Base-by-base conservation (phyloP, 345 rosid species). In the Arabis alpina region DNA sequence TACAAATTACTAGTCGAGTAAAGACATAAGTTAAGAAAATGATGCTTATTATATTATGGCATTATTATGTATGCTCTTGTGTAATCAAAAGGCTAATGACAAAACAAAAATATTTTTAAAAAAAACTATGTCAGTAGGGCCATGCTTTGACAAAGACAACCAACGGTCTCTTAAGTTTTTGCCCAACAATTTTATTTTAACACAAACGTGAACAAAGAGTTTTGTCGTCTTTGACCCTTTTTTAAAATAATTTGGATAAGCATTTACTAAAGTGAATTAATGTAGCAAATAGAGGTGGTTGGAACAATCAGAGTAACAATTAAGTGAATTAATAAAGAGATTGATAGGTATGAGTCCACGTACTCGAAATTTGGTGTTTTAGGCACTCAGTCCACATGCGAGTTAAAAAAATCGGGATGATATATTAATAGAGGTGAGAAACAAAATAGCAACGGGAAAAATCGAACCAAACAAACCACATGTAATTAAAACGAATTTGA, bases 181-280 rank as follows among this genome's bases (percentile, higher is more conserved):
- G 7, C 54, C 11, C 58, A 57, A 41, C n/a, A 57, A 37, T 2
- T 15, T 47, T 40, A 11, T 7, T 4, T 1, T 3, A 62, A 37
- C 8, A 6, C 40, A 70, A 70, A 16, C 43, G 73, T 56, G 56
- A 47, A 56, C 64, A 32, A 59, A 23, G 2, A 59, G 42, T 27
- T 49, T 48, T 58, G 66, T 70, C 59, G 51, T n/a, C 66, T 14
- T 45, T 62, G 42, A 62, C 54, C 54, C 0, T 45, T 30, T 61
- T 19, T 13, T 14, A 9, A 6, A 34, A 16, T 10, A 15, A 30
- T 10, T 30, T 62, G 16, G 28, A 45, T 45, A 10, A 32, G 12
- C 32, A 47, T 62, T 47, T 32, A 47, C 44, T 2, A 62, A 45
- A 42, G 65, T n/a, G 51, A 43, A 42, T 43, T 61, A 43, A 27